Base-by-base conservation (phyloP, 1,284 basidiomycete genomes). In the Meripilus lineatus region DNA sequence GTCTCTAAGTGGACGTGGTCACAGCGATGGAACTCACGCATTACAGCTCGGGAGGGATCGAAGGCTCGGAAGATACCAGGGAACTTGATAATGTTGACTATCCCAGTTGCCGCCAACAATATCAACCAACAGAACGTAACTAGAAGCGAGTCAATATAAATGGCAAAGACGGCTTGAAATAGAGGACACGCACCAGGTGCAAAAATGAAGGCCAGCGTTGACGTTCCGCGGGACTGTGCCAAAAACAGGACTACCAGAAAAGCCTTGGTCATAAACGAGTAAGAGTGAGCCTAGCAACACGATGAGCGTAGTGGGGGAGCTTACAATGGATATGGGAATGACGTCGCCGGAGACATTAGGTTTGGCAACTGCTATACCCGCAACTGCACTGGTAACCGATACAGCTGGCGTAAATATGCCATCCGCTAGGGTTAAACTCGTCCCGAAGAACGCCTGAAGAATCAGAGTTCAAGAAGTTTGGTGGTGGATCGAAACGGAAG, bases 51-150 rank as follows among this genome's bases (percentile, higher is more conserved):
- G 7, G 79, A 81, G 0, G 82, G 82, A 53, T 86, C 82, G 47
- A 79, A 75, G 0, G 82, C 81, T 6, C 81, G 69, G 56, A 80
- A 81, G 15, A 84, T 77, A 0, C 70, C 79, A 5, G 82, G 81
- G 51, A 67, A 67, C 24, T 52, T 57, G 3, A 66, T 69, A 43
- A 81, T 73, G 53, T 84, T 84, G 62, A 70, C 69, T 28, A 82
- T 77, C 0, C 82, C 82, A 3, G 71, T 75, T 5, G 61, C 57
- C 1, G 64, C 69, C 21, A 81, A 57, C 1, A 79, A 63, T 2
- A 71, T 46, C 38, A 84, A 69, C 82, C 82, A 86, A 8, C 79
- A 45, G 42, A 70, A 66, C 0, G 80, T 72, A 39, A 82, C 75
- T 81, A 46, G 1, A 15, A 44, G 42, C 18, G 2, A 30, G 28